phyloP scores from a whole-genome alignment of 305 asterid genomes.

The Petunia hybrid region DNA sequence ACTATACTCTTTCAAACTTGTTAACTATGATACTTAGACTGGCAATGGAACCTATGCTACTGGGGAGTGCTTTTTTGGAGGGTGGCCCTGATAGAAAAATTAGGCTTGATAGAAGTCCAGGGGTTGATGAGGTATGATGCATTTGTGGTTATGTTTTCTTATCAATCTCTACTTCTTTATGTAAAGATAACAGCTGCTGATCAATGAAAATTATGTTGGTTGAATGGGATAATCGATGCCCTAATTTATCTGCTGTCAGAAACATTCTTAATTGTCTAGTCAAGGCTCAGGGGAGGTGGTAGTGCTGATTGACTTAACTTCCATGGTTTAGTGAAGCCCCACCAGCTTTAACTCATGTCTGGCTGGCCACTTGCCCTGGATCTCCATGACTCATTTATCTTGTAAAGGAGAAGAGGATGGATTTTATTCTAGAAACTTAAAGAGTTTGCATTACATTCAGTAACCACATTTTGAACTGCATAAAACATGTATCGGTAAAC shows the following conservation, averaged over 20 bases:
- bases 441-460: neutral
- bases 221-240: constrained; percentile 10
- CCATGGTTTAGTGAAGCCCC: constrained; percentile 24
- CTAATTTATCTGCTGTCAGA: neutral
- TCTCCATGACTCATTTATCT: neutral
- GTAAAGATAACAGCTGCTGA: constrained; percentile 25
- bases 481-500: constrained; percentile 7
- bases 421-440: neutral
- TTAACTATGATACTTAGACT: constrained; percentile 82
- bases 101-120: constrained; percentile 91
- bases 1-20: no score
- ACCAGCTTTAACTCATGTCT: constrained; percentile 10
- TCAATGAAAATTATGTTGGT: constrained; percentile 1
- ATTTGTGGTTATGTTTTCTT: neutral
- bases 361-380: neutral
- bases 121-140: constrained; percentile 83
- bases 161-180: constrained; percentile 7
- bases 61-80: constrained; percentile 92
- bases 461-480: constrained; percentile 16
- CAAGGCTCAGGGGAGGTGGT: constrained; percentile 11
- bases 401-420: constrained; percentile 17
- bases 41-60: constrained; percentile 95
- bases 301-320: constrained; percentile 17
- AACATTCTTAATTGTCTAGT: neutral
- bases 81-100: constrained; percentile 97